Base-by-base conservation (phyloP, 192 early-diverging fungal genomes). In the Dissophora ornata region DNA sequence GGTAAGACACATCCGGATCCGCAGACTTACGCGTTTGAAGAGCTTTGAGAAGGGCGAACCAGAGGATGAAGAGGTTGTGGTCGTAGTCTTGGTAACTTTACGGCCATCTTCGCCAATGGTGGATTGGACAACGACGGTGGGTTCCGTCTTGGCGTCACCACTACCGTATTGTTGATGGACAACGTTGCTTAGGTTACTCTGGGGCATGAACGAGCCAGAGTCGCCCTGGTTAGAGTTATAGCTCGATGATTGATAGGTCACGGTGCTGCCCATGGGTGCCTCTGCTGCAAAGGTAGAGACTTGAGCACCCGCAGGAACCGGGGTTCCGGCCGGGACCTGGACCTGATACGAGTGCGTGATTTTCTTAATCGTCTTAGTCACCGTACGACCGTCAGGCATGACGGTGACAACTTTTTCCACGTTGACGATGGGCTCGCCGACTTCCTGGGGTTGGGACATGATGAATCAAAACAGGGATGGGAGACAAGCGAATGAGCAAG, bases 21-120 rank as follows among this genome's bases (percentile, higher is more conserved):
- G n/a, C n/a, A n/a, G n/a, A 67, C 73, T 56, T 67, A 77, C 73
- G 41, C 65, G 73, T 30, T 77, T 77, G n/a, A 77, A 77, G 36
- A 77, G 54, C 47, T 77, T 77, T 32, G 64, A 67, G 12, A 77
- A 67, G 8, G 71, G 54, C 16, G 59, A 21, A 16, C 18, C 10
- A 10, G 45, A 45, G 29, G 60, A 63, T 4, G 71, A 66, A 16
- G 71, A 75, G 3, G 73, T 45, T 10, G 56, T 54, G 21, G 73
- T 71, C 6, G 63, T 77, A 10, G 73, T 77, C 44, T 77, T 77
- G 22, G 73, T 77, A 18, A 77, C 73, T 46, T 77, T 77, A 21
- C 73, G 73, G 7, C 73, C 73, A 55, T 62, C 32, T 4, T 67
- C 64, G 11, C 61, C 73, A 26, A 67, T 40, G 26, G 52, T 48